These are phyloP conservation scores for Mortierella hygrophila DNA, from an alignment of 192 early-diverging fungal genomes.

Conservation along the genomic window DNA sequence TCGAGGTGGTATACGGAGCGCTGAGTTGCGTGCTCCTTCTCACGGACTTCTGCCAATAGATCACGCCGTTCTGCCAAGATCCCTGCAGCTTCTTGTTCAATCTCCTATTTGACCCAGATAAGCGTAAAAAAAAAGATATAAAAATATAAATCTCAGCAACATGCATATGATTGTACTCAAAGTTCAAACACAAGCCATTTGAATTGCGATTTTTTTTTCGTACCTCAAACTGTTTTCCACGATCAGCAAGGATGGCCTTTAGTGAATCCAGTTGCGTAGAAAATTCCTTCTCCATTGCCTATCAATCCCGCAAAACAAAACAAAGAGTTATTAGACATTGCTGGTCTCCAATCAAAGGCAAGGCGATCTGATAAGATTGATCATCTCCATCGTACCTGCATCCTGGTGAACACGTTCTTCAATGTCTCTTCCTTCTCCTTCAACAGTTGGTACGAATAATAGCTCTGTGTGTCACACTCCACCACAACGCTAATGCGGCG, in stretches of 20 bases:
- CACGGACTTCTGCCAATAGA: conserved; percentile 32
- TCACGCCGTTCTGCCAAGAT: conserved; percentile 31
- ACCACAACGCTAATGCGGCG: conserved; percentile 11
- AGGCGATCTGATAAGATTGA: not conserved
- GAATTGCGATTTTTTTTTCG: too few species aligned
- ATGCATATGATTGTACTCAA: not conserved
- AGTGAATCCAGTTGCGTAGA: conserved; percentile 27
- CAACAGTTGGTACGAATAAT: conserved; percentile 37
- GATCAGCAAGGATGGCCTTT: conserved; percentile 22
- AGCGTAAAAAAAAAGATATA: not conserved
- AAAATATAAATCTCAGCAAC: not conserved
- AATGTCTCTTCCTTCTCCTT: conserved; percentile 50
- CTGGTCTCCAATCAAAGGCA: not conserved
- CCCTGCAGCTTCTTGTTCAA: conserved; percentile 25
- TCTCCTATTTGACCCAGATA: conserved; percentile 10
- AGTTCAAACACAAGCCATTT: not conserved
- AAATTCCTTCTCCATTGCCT: conserved; percentile 44
- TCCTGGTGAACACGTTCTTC: conserved; percentile 13
- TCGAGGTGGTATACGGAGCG: conserved; percentile 49
- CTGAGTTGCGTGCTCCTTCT: conserved; percentile 47
- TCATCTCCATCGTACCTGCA: conserved; percentile 22
- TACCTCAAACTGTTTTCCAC: conserved; percentile 36
- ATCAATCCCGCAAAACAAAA: not conserved
- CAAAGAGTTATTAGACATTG: not conserved
- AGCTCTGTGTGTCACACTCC: conserved; percentile 44